These are phyloP conservation scores for Malus hybrid DNA, from an alignment of 331 rosid genomes.

Conservation along the genomic window DNA sequence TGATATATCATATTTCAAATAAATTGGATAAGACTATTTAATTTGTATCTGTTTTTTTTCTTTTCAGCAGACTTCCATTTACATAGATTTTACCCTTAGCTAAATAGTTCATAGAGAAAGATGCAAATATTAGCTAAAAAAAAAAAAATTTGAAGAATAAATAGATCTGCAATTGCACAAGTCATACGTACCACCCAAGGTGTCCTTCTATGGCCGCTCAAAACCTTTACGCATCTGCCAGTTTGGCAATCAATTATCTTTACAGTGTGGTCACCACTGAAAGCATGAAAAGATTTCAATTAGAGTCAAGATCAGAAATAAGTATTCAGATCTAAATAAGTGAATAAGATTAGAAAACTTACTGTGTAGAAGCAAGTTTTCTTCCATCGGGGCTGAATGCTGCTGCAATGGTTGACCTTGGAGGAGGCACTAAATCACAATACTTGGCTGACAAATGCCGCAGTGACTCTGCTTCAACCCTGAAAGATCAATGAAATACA, in stretches of 20 bases:
- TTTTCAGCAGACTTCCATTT: background rate
- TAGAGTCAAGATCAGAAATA: slow-evolving; percentile 8
- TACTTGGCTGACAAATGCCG: slow-evolving; percentile 52
- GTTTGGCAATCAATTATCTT: slow-evolving; percentile 61
- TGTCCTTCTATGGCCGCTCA: slow-evolving; percentile 66
- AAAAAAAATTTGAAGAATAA: background rate
- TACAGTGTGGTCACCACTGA: slow-evolving; percentile 71
- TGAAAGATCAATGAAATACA: slow-evolving; percentile 8
- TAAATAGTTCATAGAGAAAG: background rate
- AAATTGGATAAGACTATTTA: background rate
- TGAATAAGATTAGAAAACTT: slow-evolving; percentile 15
- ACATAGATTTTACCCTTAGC: background rate
- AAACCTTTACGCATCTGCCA: slow-evolving; percentile 54
- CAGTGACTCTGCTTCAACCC: slow-evolving; percentile 69
- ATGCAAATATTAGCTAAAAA: background rate
- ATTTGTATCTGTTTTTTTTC: background rate
- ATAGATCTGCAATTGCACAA: background rate
- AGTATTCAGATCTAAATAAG: background rate
- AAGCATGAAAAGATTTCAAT: slow-evolving; percentile 2
- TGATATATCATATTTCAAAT: background rate
- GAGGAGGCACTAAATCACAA: slow-evolving; percentile 59
- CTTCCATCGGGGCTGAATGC: slow-evolving; percentile 67
- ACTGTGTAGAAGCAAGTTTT: slow-evolving; percentile 70
- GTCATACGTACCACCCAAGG: slow-evolving; percentile 73
- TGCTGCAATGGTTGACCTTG: slow-evolving; percentile 77